Evolutionary conservation across 441 rosid species (phyloP).

Genomic region (Bocquillonia castaneifolia): DNA sequence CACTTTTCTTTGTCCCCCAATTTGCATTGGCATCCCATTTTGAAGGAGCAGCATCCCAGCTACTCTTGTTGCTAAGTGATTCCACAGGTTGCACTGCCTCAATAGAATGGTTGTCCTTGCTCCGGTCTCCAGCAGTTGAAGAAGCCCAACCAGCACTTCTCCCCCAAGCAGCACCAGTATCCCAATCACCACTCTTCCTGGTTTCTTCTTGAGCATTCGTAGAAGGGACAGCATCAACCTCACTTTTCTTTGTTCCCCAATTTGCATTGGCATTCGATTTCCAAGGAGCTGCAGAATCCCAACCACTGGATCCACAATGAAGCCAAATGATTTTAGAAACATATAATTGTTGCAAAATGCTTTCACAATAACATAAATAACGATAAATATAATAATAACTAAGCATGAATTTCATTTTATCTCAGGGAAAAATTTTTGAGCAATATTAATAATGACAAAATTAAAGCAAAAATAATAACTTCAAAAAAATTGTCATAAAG

Average conservation of each 20-base stretch:
- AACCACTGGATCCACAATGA: conserved; percentile 18
- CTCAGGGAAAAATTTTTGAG: too few relatives aligned
- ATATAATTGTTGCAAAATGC: too few relatives aligned
- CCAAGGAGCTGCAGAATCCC: conserved; percentile 25
- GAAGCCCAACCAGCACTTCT: background rate
- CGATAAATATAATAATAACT: too few relatives aligned
- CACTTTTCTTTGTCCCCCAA: conserved; percentile 35
- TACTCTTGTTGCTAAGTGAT: too few relatives aligned
- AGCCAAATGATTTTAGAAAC: too few relatives aligned
- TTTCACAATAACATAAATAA: too few relatives aligned
- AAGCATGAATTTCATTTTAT: too few relatives aligned
- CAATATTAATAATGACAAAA: too few relatives aligned
- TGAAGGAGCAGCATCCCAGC: conserved; percentile 27
- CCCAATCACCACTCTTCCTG: conserved; percentile 15
- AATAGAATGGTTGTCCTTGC: too few relatives aligned
- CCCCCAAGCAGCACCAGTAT: conserved; percentile 11
- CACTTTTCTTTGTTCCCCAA: conserved; percentile 35
- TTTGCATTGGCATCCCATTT: background rate
- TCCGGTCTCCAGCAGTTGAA: background rate
- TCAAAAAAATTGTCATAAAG: too few relatives aligned
- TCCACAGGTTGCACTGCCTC: too few relatives aligned
- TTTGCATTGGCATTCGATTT: background rate
- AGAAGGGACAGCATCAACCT: conserved; percentile 18
- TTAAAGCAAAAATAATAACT: too few relatives aligned
- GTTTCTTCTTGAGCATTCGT: conserved; percentile 9